phyloP scores from a whole-genome alignment of 192 early-diverging fungal species.

The Dimargaris xerosporica region DNA sequence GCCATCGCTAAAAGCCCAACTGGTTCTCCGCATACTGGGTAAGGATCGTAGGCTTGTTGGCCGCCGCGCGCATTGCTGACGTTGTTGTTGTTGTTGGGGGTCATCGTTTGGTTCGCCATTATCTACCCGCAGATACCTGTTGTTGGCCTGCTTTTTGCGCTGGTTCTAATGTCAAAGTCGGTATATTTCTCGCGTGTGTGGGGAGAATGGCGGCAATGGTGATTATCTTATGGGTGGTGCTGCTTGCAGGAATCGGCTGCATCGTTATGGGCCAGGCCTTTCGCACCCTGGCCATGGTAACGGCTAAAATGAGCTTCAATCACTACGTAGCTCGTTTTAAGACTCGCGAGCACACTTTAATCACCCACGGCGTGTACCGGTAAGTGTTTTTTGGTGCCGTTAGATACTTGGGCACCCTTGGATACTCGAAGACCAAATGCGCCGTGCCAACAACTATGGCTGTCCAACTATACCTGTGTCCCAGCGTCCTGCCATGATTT shows the following conservation, averaged over 20 bases:
- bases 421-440: not conserved
- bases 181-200: no score
- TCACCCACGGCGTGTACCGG: slow-evolving; percentile 78
- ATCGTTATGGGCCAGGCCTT: slow-evolving; percentile 56
- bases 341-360: slow-evolving; percentile 53
- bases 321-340: slow-evolving; percentile 66
- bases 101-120: not conserved
- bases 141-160: no score
- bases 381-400: slow-evolving; percentile 20
- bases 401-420: not conserved
- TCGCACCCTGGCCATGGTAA: slow-evolving; percentile 76
- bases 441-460: not conserved
- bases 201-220: no score
- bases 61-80: no score
- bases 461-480: not conserved
- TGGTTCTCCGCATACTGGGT: slow-evolving; percentile 26
- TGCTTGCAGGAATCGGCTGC: slow-evolving; percentile 33
- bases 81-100: not conserved
- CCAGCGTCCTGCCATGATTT: not conserved
- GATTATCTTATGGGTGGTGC: slow-evolving; percentile 10
- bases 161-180: no score
- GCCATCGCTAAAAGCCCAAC: slow-evolving; percentile 34
- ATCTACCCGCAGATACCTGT: not conserved
- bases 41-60: slow-evolving; percentile 1
- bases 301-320: slow-evolving; percentile 76